A percentile compares a stretch with the other conserved stretches of the same genome.
Conservation (phyloP, 2,329 filamentous ascomycete species). For the Ceratocystis harringtonii region DNA sequence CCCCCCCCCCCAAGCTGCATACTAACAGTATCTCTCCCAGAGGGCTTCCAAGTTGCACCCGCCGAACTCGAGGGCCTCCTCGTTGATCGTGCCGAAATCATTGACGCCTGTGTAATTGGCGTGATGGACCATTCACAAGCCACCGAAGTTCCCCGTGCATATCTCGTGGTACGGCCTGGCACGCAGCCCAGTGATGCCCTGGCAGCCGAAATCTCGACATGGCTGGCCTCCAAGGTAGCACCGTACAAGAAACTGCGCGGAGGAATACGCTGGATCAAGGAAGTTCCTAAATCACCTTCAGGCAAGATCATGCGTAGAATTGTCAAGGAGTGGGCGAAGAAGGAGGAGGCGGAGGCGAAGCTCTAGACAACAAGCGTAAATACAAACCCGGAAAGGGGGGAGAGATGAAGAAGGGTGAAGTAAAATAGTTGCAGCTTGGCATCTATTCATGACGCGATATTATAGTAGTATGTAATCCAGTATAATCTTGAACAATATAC, state of each 20-base stretch:
- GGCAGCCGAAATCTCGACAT: slow-evolving; percentile 25
- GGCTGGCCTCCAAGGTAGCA: slow-evolving; percentile 42
- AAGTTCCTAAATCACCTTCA: slow-evolving; percentile 53
- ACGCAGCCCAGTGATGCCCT: slow-evolving; percentile 24
- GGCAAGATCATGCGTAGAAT: slow-evolving; percentile 36
- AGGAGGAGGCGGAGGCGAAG: slow-evolving; percentile 23
- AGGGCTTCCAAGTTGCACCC: slow-evolving; percentile 56
- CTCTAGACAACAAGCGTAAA: slow-evolving; percentile 22
- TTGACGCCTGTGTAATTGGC: slow-evolving; percentile 51
- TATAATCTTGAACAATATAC: no score
- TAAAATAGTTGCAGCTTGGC: not conserved
- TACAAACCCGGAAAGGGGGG: not conserved
- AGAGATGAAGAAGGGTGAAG: not conserved
- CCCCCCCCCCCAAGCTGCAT: not conserved
- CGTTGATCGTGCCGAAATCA: slow-evolving; percentile 30
- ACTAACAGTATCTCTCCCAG: slow-evolving; percentile 26
- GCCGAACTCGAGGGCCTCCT: slow-evolving; percentile 46
- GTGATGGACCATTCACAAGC: slow-evolving; percentile 42
- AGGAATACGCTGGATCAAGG: slow-evolving; percentile 51
- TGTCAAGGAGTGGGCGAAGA: slow-evolving; percentile 32
- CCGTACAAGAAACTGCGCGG: slow-evolving; percentile 55
- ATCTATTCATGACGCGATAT: not conserved
- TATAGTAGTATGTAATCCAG: no score
- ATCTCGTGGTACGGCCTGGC: slow-evolving; percentile 27
- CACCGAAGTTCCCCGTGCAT: slow-evolving; percentile 49